Evolutionary conservation across 179 eudicot species (phyloP).

Genomic region (Spinacia oleracea): DNA sequence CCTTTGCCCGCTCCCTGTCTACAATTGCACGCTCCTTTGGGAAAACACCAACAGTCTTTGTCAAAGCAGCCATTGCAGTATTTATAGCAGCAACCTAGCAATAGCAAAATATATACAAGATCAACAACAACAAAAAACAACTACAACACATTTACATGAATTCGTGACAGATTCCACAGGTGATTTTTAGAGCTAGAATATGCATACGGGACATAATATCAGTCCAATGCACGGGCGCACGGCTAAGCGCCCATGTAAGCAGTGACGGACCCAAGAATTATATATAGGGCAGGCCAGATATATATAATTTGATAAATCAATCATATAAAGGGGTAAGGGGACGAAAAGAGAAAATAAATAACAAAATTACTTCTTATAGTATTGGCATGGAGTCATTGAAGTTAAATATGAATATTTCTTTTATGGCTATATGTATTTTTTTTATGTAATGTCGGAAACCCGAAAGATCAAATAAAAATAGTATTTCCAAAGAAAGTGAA

Average conservation of each 20-base stretch:
- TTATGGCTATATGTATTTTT: too few relatives aligned
- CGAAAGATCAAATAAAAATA: too few relatives aligned
- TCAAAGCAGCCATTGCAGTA: constrained; percentile 99
- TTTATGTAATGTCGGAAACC: too few relatives aligned
- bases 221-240: background rate
- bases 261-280: too few relatives aligned
- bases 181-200: background rate
- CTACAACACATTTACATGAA: background rate
- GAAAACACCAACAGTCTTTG: constrained; percentile 93
- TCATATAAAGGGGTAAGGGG: too few relatives aligned
- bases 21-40: constrained; percentile 98
- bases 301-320: too few relatives aligned
- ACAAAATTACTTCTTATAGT: too few relatives aligned
- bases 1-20: constrained; percentile 91
- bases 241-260: background rate
- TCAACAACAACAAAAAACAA: background rate
- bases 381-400: too few relatives aligned
- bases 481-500: too few relatives aligned
- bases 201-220: background rate
- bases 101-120: constrained; percentile 12
- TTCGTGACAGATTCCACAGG: background rate
- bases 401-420: too few relatives aligned
- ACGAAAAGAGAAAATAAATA: too few relatives aligned
- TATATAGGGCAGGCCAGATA: too few relatives aligned
- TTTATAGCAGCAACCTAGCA: constrained; percentile 93